Evolutionary conservation across 371 early-diverging fungal genomes (phyloP), one percentile per base, ranked within the genome.

Genomic region (Rhizomucor miehei): DNA sequence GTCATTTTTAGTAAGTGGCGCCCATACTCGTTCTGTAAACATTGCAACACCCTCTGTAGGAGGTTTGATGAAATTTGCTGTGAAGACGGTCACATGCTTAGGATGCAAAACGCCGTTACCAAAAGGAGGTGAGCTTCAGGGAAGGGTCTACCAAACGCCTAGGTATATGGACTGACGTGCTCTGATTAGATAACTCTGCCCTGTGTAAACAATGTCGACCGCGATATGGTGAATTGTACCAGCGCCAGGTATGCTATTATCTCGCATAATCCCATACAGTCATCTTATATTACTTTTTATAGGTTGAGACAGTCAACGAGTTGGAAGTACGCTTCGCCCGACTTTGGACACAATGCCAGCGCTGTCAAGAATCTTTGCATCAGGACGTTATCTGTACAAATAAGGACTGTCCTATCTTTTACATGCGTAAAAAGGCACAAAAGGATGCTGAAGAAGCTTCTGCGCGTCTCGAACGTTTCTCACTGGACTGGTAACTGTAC

Each of bases 321-420:
- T 79, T 89, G 3, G 94, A 97, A 67, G 77, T 81, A 8, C 81
- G 84, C 37, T 99, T 85, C 68, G 81, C 95, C 20, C 75, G 95
- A 14, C 84, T 99, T 40, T 99, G 99, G 99, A 93, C 98, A 14
- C 98, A 99, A 70, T 99, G 99, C 64, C 99, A 99, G 69, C 84
- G 99, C 37, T 99, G 99, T 71, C 98, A 99, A 73, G 97, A 99
- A 25, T 90, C 92, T 54, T 65, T 99, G 49, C 94, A 96, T 69
- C 95, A 94, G 62, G 98, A 99, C 54, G 97, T 99, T 6, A 79
- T 99, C 52, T 99, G 99, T 79, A 90, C 93, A 6, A 94, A 93
- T 65, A 91, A 90, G 71, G 99, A 99, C 73, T 98, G 99, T 70
- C 96, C 99, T 4, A 99, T 99, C 45, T 99, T 98, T 65, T 99